These are phyloP conservation scores for Backusella morwellensis DNA, from an alignment of 192 early-diverging fungal genomes.

Conservation along the genomic window DNA sequence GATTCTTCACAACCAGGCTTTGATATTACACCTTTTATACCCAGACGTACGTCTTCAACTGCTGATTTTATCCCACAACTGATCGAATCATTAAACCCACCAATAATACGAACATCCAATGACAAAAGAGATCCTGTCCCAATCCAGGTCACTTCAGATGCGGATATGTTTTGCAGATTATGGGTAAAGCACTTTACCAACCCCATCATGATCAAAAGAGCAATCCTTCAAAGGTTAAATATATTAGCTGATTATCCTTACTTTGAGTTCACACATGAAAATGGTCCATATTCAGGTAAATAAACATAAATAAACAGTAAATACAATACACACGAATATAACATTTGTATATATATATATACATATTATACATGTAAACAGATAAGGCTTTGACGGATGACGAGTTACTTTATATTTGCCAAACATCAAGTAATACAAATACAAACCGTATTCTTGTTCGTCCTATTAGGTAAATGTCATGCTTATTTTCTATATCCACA, in stretches of 20 bases:
- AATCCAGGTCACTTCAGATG: slow-evolving; percentile 23
- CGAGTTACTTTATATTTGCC: slow-evolving; percentile 24
- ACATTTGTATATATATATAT: not conserved
- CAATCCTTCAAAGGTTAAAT: slow-evolving; percentile 4
- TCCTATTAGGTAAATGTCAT: slow-evolving; percentile 3
- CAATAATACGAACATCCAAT: slow-evolving; percentile 2
- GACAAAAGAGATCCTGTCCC: not conserved
- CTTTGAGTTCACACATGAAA: slow-evolving; percentile 11
- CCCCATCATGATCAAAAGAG: slow-evolving; percentile 8
- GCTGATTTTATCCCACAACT: slow-evolving; percentile 8
- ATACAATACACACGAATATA: not conserved
- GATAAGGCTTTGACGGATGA: slow-evolving; percentile 17
- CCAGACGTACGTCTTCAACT: slow-evolving; percentile 24
- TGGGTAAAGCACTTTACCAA: not conserved
- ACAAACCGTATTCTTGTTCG: slow-evolving; percentile 22
- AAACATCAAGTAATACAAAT: slow-evolving; percentile 18
- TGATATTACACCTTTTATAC: slow-evolving; percentile 19
- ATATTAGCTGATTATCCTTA: not conserved
- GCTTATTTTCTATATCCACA: not conserved
- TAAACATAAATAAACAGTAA: not conserved
- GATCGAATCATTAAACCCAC: slow-evolving; percentile 10
- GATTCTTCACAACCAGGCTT: slow-evolving; percentile 5
- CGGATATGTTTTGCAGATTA: slow-evolving; percentile 16
- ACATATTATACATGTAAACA: not conserved
- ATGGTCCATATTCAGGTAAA: slow-evolving; percentile 1